Evolutionary conservation across 2,329 filamentous ascomycete genomes (phyloP).

Genomic region (Arthroderma sp.): DNA sequence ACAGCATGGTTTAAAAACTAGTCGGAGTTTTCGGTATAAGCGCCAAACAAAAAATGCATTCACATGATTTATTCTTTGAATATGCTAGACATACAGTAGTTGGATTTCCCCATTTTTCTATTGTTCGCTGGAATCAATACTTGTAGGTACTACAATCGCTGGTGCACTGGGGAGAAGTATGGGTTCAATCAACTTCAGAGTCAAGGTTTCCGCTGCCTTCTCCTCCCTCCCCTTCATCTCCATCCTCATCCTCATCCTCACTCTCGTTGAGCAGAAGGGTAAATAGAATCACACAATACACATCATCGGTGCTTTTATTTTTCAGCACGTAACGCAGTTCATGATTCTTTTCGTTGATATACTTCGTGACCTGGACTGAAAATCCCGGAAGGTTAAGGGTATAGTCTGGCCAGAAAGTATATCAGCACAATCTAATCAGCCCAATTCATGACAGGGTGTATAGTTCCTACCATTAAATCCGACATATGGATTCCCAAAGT

Average conservation of each 20-base stretch:
- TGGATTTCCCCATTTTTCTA: too few relatives aligned
- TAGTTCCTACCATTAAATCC: slow-evolving; percentile 56
- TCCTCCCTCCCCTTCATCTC: slow-evolving; percentile 7
- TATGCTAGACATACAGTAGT: too few relatives aligned
- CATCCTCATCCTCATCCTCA: slow-evolving; percentile 11
- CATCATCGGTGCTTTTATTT: slow-evolving; percentile 57
- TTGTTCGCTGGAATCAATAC: too few relatives aligned
- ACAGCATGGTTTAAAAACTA: background rate
- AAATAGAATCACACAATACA: slow-evolving; percentile 73
- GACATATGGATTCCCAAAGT: slow-evolving; percentile 86
- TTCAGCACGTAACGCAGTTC: slow-evolving; percentile 84
- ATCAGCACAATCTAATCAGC: background rate
- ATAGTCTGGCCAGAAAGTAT: slow-evolving; percentile 17
- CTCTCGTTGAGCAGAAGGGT: slow-evolving; percentile 45
- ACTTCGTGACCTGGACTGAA: slow-evolving; percentile 22
- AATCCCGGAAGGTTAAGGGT: slow-evolving; percentile 27
- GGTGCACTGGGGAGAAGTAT: too few relatives aligned
- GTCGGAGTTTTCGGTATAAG: background rate
- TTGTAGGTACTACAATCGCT: too few relatives aligned
- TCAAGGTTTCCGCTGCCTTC: slow-evolving; percentile 5
- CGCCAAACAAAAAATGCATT: background rate
- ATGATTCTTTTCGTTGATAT: slow-evolving; percentile 57
- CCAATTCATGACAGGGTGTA: background rate
- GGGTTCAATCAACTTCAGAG: slow-evolving; percentile 14
- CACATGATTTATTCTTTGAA: background rate